phyloP scores from a whole-genome alignment of 306 rosid genomes.

The Citrullus mucosospermus region DNA sequence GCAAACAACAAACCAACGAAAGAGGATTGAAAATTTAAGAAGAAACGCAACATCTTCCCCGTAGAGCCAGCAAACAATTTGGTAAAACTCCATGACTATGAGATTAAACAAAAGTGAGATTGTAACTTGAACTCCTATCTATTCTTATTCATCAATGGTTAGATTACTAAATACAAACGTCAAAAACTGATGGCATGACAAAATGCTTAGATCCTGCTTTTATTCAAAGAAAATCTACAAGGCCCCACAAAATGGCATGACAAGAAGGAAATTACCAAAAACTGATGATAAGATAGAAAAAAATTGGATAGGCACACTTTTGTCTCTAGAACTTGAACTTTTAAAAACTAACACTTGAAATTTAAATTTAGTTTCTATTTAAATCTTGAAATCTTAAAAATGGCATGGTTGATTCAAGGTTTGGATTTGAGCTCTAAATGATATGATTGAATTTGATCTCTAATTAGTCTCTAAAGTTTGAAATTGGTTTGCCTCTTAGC shows the following conservation, averaged over 20 bases:
- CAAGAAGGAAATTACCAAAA: not conserved
- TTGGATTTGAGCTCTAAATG: too few species aligned
- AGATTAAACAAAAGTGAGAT: not conserved
- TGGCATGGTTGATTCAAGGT: too few species aligned
- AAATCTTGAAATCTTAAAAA: too few species aligned
- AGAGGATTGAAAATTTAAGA: not conserved
- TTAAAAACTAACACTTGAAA: not conserved
- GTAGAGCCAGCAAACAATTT: not conserved
- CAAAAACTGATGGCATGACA: too few species aligned
- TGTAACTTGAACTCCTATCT: not conserved
- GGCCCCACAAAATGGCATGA: not conserved
- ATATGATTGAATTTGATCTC: too few species aligned
- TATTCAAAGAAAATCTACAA: not conserved
- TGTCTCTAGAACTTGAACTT: not conserved
- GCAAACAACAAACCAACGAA: constrained; percentile 11
- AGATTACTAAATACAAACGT: too few species aligned
- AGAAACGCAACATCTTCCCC: not conserved
- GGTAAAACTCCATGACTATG: not conserved
- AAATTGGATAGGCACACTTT: not conserved
- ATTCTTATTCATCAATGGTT: not conserved
- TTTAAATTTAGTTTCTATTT: too few species aligned
- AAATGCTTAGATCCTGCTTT: too few species aligned
- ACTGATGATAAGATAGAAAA: not conserved
- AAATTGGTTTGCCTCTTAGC: too few species aligned
- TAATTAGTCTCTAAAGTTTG: too few species aligned